Base-by-base conservation (phyloP, 129 eudicot species). In the Ambrosia trifida region DNA sequence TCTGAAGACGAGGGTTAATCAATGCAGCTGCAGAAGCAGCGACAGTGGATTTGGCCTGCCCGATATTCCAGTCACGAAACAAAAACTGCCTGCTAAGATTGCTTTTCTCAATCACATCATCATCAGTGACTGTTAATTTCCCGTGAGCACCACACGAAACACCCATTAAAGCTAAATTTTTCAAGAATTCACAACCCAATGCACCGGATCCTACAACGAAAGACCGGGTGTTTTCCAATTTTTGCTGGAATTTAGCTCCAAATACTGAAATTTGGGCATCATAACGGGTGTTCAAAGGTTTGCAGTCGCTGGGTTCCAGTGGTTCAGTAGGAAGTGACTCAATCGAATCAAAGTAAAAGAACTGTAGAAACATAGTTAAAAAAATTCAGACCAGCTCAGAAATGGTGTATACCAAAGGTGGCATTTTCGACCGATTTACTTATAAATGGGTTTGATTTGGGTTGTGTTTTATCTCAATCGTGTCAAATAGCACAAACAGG, bases 41-140 rank as follows among this genome's bases (percentile, higher is more conserved):
- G 71, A 92, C 96, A 3, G 96, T 89, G 50, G 98, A 92, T 76
- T 89, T 92, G 30, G 96, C 96, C 80, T 92, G 96, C 68, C 98
- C 98, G 19, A 92, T 92, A 77, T 92, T 92, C 98, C 98, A 92
- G 75, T 92, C 98, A 65, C 91, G 96, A 46, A 92, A 89, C 41
- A 92, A 72, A 69, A 92, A 92, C 60, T 92, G 98, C 66, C 98
- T 77, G 72, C 98, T 92, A 35, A 92, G 95, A 70, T 92, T 92
- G 82, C 96, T 92, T 79, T 89, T 92, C 78, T 92, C 96, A 4
- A 92, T 92, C 31, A 92, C 96, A 76, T 92, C 98, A 73, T 92
- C 98, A 72, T 92, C 96, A 1, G 98, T 92, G 13, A 92, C 80
- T 1, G 98, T 92, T 45, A 92, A 69, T 70, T 87, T 89, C 81